A percentile compares a stretch with the other conserved stretches of the same genome.
phyloP scores from a whole-genome alignment of 2,329 filamentous ascomycete genomes.

The Cordyceps javanica region DNA sequence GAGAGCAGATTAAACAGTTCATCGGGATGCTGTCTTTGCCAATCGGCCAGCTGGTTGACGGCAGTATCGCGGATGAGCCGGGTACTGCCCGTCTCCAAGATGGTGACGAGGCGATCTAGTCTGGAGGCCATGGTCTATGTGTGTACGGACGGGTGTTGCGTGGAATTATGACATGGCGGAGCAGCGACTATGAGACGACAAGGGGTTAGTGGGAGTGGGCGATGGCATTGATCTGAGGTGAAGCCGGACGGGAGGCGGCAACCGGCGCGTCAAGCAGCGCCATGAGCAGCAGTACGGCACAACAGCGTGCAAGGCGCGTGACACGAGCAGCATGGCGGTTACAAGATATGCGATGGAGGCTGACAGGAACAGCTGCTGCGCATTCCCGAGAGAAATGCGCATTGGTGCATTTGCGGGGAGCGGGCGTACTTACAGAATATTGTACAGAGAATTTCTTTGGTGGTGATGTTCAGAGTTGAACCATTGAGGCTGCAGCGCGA shows the following conservation, averaged over 20 bases:
- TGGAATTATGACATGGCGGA: slow-evolving; percentile 7
- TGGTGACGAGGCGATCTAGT: slow-evolving; percentile 42
- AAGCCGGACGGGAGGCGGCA: not conserved
- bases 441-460: not conserved
- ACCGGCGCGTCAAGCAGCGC: not conserved
- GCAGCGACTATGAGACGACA: not conserved
- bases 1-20: slow-evolving; percentile 94
- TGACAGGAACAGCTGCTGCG: not conserved
- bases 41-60: slow-evolving; percentile 92
- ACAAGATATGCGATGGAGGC: not conserved
- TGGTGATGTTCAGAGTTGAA: not conserved
- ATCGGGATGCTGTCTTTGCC: slow-evolving; percentile 96
- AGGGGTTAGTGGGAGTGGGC: not conserved
- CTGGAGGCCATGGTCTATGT: slow-evolving; percentile 12
- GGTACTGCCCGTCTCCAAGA: slow-evolving; percentile 96
- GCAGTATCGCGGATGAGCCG: slow-evolving; percentile 94
- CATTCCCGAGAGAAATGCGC: not conserved
- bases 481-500: not conserved
- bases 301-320: not conserved
- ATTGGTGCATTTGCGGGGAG: not conserved
- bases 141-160: not conserved
- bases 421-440: not conserved
- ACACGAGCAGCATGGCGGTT: not conserved
- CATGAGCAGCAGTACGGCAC: not conserved
- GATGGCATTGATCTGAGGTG: not conserved